phyloP scores from a whole-genome alignment of 176 grass and related monocot species.

The Raddia guianensis region DNA sequence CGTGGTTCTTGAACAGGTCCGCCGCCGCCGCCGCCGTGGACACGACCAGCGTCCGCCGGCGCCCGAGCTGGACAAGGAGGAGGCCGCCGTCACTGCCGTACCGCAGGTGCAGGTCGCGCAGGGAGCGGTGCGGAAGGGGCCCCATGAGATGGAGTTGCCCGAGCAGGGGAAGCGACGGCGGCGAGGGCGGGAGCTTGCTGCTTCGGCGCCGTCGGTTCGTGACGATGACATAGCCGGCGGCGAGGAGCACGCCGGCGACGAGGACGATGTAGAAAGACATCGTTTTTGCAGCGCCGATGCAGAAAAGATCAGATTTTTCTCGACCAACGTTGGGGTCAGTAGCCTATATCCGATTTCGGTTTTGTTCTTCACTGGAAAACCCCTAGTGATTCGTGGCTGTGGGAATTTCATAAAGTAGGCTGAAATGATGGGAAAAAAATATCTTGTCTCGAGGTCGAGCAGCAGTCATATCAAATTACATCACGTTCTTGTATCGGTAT shows the following conservation, averaged over 20 bases:
- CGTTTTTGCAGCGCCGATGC: neutral
- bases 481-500: too few relatives aligned
- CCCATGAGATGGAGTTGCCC: slow-evolving; percentile 62
- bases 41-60: slow-evolving; percentile 50
- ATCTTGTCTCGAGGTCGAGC: too few relatives aligned
- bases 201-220: neutral
- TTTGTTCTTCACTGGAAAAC: too few relatives aligned
- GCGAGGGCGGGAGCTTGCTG: slow-evolving; percentile 62
- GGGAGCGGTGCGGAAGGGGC: slow-evolving; percentile 50
- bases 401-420: neutral
- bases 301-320: neutral
- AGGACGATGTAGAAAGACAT: slow-evolving; percentile 36
- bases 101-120: slow-evolving; percentile 41
- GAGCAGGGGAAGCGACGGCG: slow-evolving; percentile 55
- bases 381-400: too few relatives aligned
- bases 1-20: slow-evolving; percentile 62
- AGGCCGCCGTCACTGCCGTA: slow-evolving; percentile 46
- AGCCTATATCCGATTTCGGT: too few relatives aligned
- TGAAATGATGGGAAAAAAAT: neutral
- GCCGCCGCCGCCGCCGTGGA: slow-evolving; percentile 50
- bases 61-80: slow-evolving; percentile 54
- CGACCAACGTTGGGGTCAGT: too few relatives aligned
- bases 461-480: too few relatives aligned
- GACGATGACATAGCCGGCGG: slow-evolving; percentile 7
- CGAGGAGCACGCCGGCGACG: slow-evolving; percentile 20